phyloP scores from a whole-genome alignment of 2,329 filamentous ascomycete species.

The Clathrospora elynae region DNA sequence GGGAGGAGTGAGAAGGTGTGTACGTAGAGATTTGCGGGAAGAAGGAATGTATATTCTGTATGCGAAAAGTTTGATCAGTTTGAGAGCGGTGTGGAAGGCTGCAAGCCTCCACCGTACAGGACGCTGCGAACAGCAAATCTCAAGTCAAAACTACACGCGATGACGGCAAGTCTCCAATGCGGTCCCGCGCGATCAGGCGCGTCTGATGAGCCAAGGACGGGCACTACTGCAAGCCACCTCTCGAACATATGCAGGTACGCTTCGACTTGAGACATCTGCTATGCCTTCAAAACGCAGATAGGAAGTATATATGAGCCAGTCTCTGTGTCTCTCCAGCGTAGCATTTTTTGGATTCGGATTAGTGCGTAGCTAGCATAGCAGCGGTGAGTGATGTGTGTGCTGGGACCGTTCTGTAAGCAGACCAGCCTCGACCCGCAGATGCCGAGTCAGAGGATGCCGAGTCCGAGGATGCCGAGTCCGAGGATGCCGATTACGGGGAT shows the following conservation, averaged over 20 bases:
- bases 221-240: slow-evolving; percentile 7
- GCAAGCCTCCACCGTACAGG: too few species aligned
- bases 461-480: slow-evolving; percentile 8
- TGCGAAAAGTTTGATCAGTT: neutral
- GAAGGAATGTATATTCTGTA: neutral
- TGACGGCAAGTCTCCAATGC: slow-evolving; percentile 9
- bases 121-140: too few species aligned
- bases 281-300: too few species aligned
- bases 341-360: neutral
- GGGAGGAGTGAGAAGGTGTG: slow-evolving; percentile 4
- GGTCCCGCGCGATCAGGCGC: slow-evolving; percentile 25
- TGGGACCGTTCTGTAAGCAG: slow-evolving; percentile 30
- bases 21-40: neutral
- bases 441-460: slow-evolving; percentile 6
- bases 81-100: neutral
- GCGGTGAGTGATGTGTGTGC: neutral
- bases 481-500: neutral
- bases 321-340: too few species aligned
- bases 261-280: too few species aligned
- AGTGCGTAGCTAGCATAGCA: neutral
- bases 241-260: slow-evolving; percentile 10
- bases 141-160: neutral
- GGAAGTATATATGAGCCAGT: neutral
- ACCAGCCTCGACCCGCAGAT: slow-evolving; percentile 25
- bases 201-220: slow-evolving; percentile 14